phyloP scores from a whole-genome alignment of 352 stramenopile genomes.

The Elongisporangium prolatum region DNA sequence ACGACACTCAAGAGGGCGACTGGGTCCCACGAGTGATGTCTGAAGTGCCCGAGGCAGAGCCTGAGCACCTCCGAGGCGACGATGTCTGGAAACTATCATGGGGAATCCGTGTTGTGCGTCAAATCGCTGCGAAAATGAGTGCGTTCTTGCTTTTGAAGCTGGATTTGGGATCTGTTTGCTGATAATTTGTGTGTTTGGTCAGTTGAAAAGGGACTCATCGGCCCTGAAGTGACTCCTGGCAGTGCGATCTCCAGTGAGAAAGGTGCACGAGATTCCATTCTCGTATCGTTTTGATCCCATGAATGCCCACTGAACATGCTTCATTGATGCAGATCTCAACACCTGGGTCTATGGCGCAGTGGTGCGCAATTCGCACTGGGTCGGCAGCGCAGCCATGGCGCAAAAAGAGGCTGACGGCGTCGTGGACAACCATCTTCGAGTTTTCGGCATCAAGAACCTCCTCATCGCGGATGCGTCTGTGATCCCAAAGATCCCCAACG shows the following conservation, averaged over 20 bases:
- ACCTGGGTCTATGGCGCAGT: conserved; percentile 59
- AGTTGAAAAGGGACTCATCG: conserved; percentile 40
- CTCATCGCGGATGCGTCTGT: conserved; percentile 63
- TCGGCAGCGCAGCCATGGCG: conserved; percentile 75
- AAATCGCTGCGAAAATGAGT: conserved; percentile 47
- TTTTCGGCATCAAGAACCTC: conserved; percentile 57
- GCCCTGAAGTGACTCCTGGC: conserved; percentile 38
- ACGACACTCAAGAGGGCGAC: conserved; percentile 37
- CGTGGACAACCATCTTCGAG: conserved; percentile 50
- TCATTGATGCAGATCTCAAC: conserved; percentile 29
- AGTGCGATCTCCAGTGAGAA: conserved; percentile 15
- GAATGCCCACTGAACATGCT: not conserved
- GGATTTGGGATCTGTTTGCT: not conserved
- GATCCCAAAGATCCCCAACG: conserved; percentile 67
- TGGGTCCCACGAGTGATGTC: conserved; percentile 41
- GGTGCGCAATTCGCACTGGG: conserved; percentile 85
- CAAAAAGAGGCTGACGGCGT: conserved; percentile 30
- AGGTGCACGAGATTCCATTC: conserved; percentile 20
- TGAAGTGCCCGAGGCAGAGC: conserved; percentile 37
- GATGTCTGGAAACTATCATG: conserved; percentile 67
- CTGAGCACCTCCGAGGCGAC: conserved; percentile 40
- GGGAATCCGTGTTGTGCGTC: conserved; percentile 49
- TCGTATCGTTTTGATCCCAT: not conserved
- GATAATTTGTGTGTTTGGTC: not conserved
- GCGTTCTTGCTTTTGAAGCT: conserved; percentile 7